phyloP scores from a whole-genome alignment of 73 alveolate species.

The Paramecium sonneborni region DNA sequence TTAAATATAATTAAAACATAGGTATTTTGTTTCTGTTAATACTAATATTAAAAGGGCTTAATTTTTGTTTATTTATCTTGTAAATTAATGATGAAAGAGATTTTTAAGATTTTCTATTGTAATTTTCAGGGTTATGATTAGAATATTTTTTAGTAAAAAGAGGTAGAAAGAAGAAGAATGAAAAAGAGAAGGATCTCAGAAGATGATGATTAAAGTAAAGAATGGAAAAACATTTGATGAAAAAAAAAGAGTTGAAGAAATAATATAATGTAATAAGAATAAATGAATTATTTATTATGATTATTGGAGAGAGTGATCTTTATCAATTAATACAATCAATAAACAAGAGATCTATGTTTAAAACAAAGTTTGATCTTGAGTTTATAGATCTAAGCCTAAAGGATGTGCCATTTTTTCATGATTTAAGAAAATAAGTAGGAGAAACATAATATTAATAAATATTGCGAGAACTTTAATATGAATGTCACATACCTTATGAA shows the following conservation, averaged over 20 bases:
- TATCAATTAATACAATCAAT: not conserved
- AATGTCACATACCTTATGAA: slow-evolving; percentile 42
- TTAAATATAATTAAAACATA: too few species aligned
- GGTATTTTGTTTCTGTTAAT: too few species aligned
- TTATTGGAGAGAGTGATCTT: slow-evolving; percentile 12
- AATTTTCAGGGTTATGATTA: too few species aligned
- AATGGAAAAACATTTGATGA: too few species aligned
- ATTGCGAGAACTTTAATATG: slow-evolving; percentile 27
- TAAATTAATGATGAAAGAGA: too few species aligned
- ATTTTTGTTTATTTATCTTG: too few species aligned
- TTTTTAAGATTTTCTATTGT: too few species aligned
- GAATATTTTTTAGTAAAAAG: too few species aligned
- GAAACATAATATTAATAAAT: slow-evolving; percentile 21
- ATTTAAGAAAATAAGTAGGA: slow-evolving; percentile 39
- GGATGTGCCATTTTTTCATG: slow-evolving; percentile 32
- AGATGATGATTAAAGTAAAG: too few species aligned
- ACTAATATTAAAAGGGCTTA: too few species aligned
- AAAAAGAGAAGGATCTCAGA: too few species aligned
- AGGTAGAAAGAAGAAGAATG: too few species aligned
- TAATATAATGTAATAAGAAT: not conserved
- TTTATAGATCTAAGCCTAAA: not conserved
- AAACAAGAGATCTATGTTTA: slow-evolving; percentile 50
- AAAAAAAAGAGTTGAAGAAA: not conserved
- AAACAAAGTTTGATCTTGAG: slow-evolving; percentile 32
- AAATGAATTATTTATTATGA: slow-evolving; percentile 32